Conservation (phyloP, 2,329 filamentous ascomycete species). For the Xylaria sp. region DNA sequence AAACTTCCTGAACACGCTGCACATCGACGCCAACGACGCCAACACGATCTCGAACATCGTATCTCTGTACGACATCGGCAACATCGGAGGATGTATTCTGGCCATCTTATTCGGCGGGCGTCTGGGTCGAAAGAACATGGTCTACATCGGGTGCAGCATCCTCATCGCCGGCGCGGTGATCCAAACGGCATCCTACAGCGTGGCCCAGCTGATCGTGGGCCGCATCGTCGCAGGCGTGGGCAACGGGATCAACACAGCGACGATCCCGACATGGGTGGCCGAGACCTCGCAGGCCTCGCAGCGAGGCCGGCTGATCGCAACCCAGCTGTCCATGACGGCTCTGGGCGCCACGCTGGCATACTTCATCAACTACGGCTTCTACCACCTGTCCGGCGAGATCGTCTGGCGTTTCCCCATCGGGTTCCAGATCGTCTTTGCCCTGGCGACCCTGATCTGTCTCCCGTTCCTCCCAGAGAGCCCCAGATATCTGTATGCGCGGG, state of each 20-base stretch:
- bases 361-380: conserved; percentile 20
- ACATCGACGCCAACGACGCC: neutral
- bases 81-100: conserved; percentile 12
- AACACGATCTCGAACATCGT: conserved; percentile 16
- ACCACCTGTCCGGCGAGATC: conserved; percentile 9
- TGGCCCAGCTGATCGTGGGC: conserved; percentile 12
- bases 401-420: conserved; percentile 19
- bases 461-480: conserved; percentile 17
- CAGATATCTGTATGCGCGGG: conserved; percentile 6
- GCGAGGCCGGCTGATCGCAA: conserved; percentile 15
- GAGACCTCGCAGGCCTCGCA: conserved; percentile 11
- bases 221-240: conserved; percentile 8
- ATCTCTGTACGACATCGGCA: conserved; percentile 7
- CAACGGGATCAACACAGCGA: conserved; percentile 19
- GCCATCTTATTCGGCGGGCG: conserved; percentile 7
- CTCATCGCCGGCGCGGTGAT: conserved; percentile 6
- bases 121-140: neutral
- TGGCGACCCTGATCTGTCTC: conserved; percentile 2
- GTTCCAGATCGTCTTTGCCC: conserved; percentile 15
- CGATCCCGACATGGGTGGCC: conserved; percentile 5
- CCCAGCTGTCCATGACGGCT: conserved; percentile 13
- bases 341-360: conserved; percentile 14
- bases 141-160: conserved; percentile 5
- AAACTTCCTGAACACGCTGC: conserved; percentile 10
- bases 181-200: conserved; percentile 8